phyloP scores from a whole-genome alignment of 129 eudicot species.

The Artemisia argyi region DNA sequence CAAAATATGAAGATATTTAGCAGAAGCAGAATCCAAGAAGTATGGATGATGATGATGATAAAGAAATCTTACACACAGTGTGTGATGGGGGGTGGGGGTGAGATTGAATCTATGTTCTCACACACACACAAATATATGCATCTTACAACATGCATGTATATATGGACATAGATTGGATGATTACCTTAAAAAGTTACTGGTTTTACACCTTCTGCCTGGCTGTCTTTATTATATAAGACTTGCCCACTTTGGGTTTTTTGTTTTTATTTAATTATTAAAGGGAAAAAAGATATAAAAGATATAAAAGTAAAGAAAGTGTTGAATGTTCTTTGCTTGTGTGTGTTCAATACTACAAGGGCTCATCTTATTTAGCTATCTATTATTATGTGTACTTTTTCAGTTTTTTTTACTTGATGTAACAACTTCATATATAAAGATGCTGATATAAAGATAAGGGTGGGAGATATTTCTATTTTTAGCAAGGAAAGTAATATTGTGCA shows the following conservation, averaged over 20 bases:
- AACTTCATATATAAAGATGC: slow-evolving; percentile 12
- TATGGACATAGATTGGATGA: slow-evolving; percentile 29
- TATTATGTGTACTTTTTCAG: too few relatives aligned
- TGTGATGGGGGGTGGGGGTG: neutral
- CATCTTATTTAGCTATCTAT: slow-evolving; percentile 19
- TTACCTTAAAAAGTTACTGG: slow-evolving; percentile 44
- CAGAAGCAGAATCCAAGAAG: slow-evolving; percentile 30
- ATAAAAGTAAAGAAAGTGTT: neutral
- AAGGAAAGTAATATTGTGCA: neutral
- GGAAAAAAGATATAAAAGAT: neutral
- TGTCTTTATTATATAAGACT: slow-evolving; percentile 35
- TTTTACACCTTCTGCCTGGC: slow-evolving; percentile 37
- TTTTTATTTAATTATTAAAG: neutral
- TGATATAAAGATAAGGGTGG: neutral
- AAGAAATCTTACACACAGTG: neutral
- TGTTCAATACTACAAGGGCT: slow-evolving; percentile 14
- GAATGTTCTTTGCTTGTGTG: slow-evolving; percentile 26
- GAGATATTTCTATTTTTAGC: slow-evolving; percentile 12
- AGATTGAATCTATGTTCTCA: slow-evolving; percentile 35
- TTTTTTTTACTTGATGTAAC: neutral
- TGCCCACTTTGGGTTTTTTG: neutral
- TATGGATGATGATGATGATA: slow-evolving; percentile 9
- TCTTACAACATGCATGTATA: slow-evolving; percentile 28
- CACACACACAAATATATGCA: slow-evolving; percentile 23
- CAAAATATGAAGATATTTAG: slow-evolving; percentile 20